A percentile compares a stretch with the other conserved stretches of the same genome.
Evolutionary conservation across 805 yeast species (phyloP).

Genomic region (Nakazawaea wickerhamii): DNA sequence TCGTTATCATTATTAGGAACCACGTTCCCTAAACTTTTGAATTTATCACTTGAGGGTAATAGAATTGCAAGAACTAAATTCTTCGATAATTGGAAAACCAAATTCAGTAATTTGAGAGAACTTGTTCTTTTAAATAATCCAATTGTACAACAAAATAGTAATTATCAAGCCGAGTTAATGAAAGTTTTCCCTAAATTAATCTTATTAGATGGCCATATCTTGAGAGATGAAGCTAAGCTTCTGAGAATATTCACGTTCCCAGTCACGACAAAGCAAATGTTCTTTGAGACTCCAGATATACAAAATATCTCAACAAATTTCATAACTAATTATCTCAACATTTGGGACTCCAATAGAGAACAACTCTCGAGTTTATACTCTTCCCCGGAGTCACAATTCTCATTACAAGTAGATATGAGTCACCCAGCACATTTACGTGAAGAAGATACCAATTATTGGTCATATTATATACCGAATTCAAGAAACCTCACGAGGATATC

Average conservation of each 20-base stretch:
- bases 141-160: slow-evolving; percentile 35
- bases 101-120: slow-evolving; percentile 69
- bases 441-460: slow-evolving; percentile 36
- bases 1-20: slow-evolving; percentile 60
- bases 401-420: slow-evolving; percentile 67
- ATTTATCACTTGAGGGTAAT: slow-evolving; percentile 78
- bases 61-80: slow-evolving; percentile 50
- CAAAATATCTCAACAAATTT: slow-evolving; percentile 73
- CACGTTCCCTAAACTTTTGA: slow-evolving; percentile 69
- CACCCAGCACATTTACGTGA: slow-evolving; percentile 25
- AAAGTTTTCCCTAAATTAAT: slow-evolving; percentile 74
- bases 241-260: slow-evolving; percentile 49
- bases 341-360: slow-evolving; percentile 77
- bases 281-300: slow-evolving; percentile 74
- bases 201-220: slow-evolving; percentile 69
- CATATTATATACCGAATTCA: slow-evolving; percentile 65
- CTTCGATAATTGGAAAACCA: slow-evolving; percentile 73
- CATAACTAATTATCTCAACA: slow-evolving; percentile 62
- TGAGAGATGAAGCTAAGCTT: slow-evolving; percentile 69
- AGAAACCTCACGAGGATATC: slow-evolving; percentile 69
- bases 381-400: slow-evolving; percentile 70
- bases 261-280: slow-evolving; percentile 52
- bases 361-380: slow-evolving; percentile 74
- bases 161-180: slow-evolving; percentile 57
- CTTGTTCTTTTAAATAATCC: slow-evolving; percentile 79